These are phyloP conservation scores for Didymella lethalis DNA, from an alignment of 2,329 filamentous ascomycete genomes.

Conservation along the genomic window DNA sequence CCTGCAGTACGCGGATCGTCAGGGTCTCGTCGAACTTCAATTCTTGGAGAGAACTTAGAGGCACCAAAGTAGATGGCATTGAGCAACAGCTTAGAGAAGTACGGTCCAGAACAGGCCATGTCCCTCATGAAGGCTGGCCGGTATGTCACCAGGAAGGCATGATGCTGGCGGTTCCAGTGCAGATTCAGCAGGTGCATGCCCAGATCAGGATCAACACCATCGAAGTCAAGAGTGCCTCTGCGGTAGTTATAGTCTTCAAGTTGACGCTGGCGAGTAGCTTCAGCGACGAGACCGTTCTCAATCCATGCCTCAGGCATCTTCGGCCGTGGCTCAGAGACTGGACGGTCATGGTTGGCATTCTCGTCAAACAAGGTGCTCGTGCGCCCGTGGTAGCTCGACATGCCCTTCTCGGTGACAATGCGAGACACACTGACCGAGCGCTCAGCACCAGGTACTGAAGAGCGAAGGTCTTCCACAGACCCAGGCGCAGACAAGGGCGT, in stretches of 20 bases:
- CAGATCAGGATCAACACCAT: conserved; percentile 62
- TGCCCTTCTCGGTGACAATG: conserved; percentile 51
- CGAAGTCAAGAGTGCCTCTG: conserved; percentile 61
- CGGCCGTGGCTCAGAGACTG: conserved; percentile 24
- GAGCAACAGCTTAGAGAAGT: conserved; percentile 64
- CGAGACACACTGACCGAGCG: conserved; percentile 39
- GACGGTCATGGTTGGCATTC: conserved; percentile 28
- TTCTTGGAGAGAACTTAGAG: conserved; percentile 57
- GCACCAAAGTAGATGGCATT: conserved; percentile 62
- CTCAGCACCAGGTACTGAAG: background rate
- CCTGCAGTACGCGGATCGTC: conserved; percentile 59
- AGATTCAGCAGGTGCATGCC: conserved; percentile 61
- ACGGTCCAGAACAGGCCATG: conserved; percentile 62
- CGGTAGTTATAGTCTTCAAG: conserved; percentile 59
- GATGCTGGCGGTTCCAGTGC: conserved; percentile 64
- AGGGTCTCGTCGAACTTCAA: conserved; percentile 55
- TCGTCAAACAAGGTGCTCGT: conserved; percentile 61
- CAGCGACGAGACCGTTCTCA: conserved; percentile 57
- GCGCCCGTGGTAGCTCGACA: conserved; percentile 59
- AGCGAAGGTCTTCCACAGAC: background rate
- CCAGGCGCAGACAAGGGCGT: background rate
- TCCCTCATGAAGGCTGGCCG: conserved; percentile 55
- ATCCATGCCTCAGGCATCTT: conserved; percentile 51
- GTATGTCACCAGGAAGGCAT: conserved; percentile 59
- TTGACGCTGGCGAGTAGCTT: conserved; percentile 59